A percentile compares a stretch with the other conserved stretches of the same genome.
Conservation (phyloP, 2,329 filamentous ascomycete genomes). For the Diplodia sapinea region DNA sequence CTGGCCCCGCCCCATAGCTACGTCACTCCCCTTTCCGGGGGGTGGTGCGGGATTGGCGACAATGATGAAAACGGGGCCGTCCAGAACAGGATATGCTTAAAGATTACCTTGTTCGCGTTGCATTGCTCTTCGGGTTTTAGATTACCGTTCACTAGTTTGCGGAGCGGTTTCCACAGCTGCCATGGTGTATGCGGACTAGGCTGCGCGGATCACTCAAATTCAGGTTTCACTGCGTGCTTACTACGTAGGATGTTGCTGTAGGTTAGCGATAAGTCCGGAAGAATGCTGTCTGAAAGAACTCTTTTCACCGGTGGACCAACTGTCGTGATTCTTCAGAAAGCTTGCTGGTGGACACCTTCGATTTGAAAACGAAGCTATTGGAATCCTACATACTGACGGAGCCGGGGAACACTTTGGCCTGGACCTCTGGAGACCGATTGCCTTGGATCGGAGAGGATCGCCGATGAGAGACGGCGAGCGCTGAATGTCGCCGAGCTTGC, state of each 20-base stretch:
- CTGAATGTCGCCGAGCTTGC: neutral
- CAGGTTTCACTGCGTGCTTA: neutral
- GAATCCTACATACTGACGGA: no score
- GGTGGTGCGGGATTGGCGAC: neutral
- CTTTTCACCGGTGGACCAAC: no score
- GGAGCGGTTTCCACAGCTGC: neutral
- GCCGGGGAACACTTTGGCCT: no score
- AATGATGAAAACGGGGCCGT: conserved; percentile 1
- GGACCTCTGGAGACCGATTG: no score
- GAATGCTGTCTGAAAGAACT: no score
- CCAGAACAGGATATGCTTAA: neutral
- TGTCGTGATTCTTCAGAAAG: no score
- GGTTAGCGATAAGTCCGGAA: neutral
- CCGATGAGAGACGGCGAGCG: no score
- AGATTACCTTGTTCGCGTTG: neutral
- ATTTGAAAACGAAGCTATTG: no score
- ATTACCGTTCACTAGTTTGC: neutral
- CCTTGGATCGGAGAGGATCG: no score
- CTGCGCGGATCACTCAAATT: neutral
- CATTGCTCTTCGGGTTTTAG: neutral
- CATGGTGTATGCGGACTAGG: neutral
- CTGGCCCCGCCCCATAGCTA: conserved; percentile 1
- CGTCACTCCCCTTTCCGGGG: conserved; percentile 2
- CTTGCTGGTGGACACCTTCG: no score
- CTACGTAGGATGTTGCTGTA: neutral